Evolutionary conservation across 2,329 filamentous ascomycete genomes (phyloP).

Genomic region (Fusarium sp.): DNA sequence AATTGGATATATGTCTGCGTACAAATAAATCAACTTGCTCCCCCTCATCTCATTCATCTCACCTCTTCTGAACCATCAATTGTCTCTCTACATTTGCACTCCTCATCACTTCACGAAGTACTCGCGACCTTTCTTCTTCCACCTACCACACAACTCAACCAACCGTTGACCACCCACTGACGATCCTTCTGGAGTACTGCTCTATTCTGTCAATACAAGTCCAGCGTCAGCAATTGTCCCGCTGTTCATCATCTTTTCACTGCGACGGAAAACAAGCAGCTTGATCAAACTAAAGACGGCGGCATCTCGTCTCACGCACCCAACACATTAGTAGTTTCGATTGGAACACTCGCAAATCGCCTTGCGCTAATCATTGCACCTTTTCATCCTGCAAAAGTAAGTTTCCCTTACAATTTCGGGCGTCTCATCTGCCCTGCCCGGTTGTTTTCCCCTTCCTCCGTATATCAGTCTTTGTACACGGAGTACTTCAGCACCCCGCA

Average conservation of each 20-base stretch:
- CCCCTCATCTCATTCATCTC: not conserved
- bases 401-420: slow-evolving; percentile 15
- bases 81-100: not conserved
- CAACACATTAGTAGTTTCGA: not conserved
- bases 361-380: slow-evolving; percentile 6
- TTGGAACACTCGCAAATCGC: not conserved
- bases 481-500: slow-evolving; percentile 40
- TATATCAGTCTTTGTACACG: slow-evolving; percentile 30
- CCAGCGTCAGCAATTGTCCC: not conserved
- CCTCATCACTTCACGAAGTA: not conserved
- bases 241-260: not conserved
- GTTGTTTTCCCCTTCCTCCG: slow-evolving; percentile 11
- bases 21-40: not conserved
- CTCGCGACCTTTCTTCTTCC: slow-evolving; percentile 1
- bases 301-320: slow-evolving; percentile 6
- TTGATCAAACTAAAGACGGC: slow-evolving; percentile 9
- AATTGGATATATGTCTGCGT: slow-evolving; percentile 11
- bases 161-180: slow-evolving; percentile 3
- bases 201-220: not conserved
- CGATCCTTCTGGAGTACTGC: not conserved
- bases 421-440: not conserved
- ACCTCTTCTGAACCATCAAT: slow-evolving; percentile 8
- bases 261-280: slow-evolving; percentile 1
- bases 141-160: not conserved
- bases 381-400: slow-evolving; percentile 29